Evolutionary conservation across 768 basidiomycete genomes (phyloP).

Genomic region (Auricularia auricula-judae): DNA sequence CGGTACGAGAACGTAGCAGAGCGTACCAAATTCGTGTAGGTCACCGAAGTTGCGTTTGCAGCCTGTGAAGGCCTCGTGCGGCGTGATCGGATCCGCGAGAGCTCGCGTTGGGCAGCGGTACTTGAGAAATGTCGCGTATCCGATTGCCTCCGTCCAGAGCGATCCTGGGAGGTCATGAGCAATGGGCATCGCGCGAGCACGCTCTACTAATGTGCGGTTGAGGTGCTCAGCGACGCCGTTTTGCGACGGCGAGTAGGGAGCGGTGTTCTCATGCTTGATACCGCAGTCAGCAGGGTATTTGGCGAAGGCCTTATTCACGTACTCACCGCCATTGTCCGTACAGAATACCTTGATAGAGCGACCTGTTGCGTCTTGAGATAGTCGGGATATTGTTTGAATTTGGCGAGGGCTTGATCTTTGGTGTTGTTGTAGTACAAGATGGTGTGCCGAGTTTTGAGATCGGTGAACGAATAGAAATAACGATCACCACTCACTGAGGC

Average conservation of each 20-base stretch:
- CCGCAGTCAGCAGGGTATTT: conserved; percentile 11
- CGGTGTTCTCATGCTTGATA: conserved; percentile 13
- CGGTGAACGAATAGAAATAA: not conserved
- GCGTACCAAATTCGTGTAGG: not conserved
- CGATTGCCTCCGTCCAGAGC: conserved; percentile 25
- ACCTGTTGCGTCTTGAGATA: not conserved
- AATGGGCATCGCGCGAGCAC: conserved; percentile 20
- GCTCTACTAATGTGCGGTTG: conserved; percentile 24
- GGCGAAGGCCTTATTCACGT: conserved; percentile 8
- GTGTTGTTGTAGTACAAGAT: not conserved
- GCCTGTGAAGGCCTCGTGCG: not conserved
- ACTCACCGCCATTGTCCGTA: conserved; percentile 17
- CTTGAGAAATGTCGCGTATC: conserved; percentile 18
- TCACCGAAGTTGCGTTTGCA: not conserved
- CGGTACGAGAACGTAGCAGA: not conserved
- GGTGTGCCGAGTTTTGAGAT: not conserved
- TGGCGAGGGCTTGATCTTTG: not conserved
- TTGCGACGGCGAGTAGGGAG: conserved; percentile 26
- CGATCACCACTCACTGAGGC: not conserved
- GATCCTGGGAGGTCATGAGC: conserved; percentile 16
- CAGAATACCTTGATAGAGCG: conserved; percentile 7
- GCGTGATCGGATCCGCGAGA: not conserved
- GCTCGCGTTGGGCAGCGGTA: conserved; percentile 16
- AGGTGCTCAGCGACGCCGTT: conserved; percentile 27
- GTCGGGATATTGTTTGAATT: not conserved